Evolutionary conservation across 2,329 filamentous ascomycete genomes (phyloP).

Genomic region (Tolypocladium guangdongense): DNA sequence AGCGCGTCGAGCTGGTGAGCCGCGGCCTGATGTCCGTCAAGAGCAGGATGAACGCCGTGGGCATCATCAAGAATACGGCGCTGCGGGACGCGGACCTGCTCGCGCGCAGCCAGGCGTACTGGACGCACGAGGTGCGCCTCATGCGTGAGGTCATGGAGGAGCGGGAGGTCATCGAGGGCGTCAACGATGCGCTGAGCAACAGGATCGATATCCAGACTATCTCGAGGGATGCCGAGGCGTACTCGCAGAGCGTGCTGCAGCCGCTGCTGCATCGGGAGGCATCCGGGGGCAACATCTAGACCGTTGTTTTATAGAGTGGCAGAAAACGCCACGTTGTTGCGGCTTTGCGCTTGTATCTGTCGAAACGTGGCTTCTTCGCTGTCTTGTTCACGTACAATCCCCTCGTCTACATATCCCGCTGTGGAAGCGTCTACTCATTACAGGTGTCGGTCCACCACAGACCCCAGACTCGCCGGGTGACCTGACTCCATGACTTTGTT

Average conservation of each 20-base stretch:
- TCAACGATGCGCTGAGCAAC: conserved; percentile 55
- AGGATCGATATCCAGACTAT: conserved; percentile 53
- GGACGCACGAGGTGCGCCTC: conserved; percentile 63
- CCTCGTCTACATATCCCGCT: background rate
- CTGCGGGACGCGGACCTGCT: conserved; percentile 63
- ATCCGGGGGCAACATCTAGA: conserved; percentile 1
- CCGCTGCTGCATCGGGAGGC: conserved; percentile 17
- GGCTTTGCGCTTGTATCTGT: background rate
- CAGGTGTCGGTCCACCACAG: background rate
- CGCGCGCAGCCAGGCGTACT: conserved; percentile 58
- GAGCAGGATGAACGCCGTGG: conserved; percentile 60
- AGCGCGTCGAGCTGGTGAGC: conserved; percentile 53
- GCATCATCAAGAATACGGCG: conserved; percentile 70
- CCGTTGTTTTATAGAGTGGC: background rate
- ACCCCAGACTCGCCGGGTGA: background rate
- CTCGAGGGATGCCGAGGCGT: conserved; percentile 51
- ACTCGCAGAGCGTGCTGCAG: conserved; percentile 35
- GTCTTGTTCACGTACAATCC: conserved; percentile 5
- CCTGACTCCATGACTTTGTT: no score
- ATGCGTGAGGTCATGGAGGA: conserved; percentile 72
- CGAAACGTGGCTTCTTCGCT: background rate
- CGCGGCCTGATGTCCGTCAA: conserved; percentile 47
- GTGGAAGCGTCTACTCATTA: background rate
- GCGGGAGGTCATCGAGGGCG: conserved; percentile 58
- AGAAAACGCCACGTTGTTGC: background rate